These are phyloP conservation scores for Trichoderma breve DNA, from an alignment of 2,329 filamentous ascomycete species.

Conservation along the genomic window DNA sequence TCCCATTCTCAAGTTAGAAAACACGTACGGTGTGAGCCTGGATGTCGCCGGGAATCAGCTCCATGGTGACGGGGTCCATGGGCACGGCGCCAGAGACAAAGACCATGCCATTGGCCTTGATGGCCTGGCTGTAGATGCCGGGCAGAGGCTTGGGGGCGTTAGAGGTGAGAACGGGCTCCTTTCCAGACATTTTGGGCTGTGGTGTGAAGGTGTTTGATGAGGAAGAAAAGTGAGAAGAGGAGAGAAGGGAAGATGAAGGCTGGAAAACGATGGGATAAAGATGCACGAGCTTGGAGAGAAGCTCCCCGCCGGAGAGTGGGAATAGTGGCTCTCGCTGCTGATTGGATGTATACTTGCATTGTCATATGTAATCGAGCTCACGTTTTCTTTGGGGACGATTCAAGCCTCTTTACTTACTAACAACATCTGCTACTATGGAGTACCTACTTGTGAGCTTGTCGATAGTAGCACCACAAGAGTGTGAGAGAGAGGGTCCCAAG, in stretches of 20 bases:
- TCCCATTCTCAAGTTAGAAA: too few species aligned
- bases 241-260: not conserved
- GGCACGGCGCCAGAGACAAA: constrained; percentile 72
- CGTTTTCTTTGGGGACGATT: not conserved
- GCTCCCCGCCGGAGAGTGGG: not conserved
- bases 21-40: constrained; percentile 57
- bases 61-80: constrained; percentile 56
- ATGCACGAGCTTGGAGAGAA: not conserved
- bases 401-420: not conserved
- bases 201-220: not conserved
- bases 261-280: constrained; percentile 3
- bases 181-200: constrained; percentile 31
- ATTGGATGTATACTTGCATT: not conserved
- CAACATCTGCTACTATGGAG: not conserved
- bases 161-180: constrained; percentile 39
- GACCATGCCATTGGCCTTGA: constrained; percentile 65
- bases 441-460: not conserved
- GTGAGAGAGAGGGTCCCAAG: not conserved
- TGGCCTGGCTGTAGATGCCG: constrained; percentile 51
- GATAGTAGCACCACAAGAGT: not conserved
- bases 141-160: constrained; percentile 43
- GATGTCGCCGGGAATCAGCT: constrained; percentile 62
- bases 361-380: not conserved
- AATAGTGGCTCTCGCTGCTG: not conserved
- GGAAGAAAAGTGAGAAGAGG: not conserved